Conservation (phyloP, 805 yeast species). For the Saccharomycopsis guyanensis region DNA sequence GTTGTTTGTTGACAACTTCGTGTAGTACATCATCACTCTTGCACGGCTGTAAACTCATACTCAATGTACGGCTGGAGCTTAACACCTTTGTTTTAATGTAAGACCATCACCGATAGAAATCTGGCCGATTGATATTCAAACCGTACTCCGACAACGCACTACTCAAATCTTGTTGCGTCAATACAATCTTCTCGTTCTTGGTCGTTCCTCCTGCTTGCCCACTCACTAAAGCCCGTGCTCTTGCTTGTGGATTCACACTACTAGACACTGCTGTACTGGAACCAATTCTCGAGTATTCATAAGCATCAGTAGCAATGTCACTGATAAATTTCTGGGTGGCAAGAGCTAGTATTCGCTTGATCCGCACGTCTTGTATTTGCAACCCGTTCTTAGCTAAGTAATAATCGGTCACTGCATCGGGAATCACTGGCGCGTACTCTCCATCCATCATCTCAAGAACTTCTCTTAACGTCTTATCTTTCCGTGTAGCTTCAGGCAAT, state of each 20-base stretch:
- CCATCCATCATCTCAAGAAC: slow-evolving; percentile 86
- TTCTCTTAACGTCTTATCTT: slow-evolving; percentile 78
- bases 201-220: slow-evolving; percentile 38
- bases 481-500: slow-evolving; percentile 61
- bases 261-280: slow-evolving; percentile 83
- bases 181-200: slow-evolving; percentile 68
- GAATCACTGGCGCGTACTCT: slow-evolving; percentile 81
- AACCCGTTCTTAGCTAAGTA: slow-evolving; percentile 82
- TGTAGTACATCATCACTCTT: too few species aligned
- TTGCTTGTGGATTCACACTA: slow-evolving; percentile 75
- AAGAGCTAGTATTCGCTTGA: slow-evolving; percentile 78
- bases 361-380: slow-evolving; percentile 66
- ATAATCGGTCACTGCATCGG: slow-evolving; percentile 93
- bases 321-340: slow-evolving; percentile 95
- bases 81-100: too few species aligned
- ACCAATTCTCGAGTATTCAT: slow-evolving; percentile 88
- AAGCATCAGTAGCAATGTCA: slow-evolving; percentile 94
- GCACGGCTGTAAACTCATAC: too few species aligned
- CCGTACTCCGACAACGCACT: slow-evolving; percentile 93
- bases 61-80: too few species aligned
- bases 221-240: slow-evolving; percentile 71
- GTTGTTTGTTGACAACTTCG: too few species aligned
- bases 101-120: slow-evolving; percentile 76
- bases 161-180: slow-evolving; percentile 89
- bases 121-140: slow-evolving; percentile 83